Percentiles rank a stretch among this genome's conserved stretches.
Evolutionary conservation across 1,284 basidiomycete species (phyloP).

Genomic region (Cryptococcus neoformans): DNA sequence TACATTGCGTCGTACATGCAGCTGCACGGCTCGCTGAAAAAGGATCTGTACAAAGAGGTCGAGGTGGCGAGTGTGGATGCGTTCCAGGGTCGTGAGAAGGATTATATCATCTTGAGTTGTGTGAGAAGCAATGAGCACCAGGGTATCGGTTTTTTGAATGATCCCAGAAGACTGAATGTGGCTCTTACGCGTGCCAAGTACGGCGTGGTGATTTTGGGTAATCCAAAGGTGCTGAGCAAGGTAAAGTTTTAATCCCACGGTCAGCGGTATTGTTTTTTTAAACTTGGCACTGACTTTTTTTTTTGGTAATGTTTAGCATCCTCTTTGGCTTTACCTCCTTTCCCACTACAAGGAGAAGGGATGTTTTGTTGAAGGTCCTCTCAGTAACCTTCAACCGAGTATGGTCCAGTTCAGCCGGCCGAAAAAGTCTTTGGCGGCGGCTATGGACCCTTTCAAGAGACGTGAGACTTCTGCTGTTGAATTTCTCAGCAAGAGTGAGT

Average conservation of each 20-base stretch:
- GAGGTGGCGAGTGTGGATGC: constrained; percentile 99
- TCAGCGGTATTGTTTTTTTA: neutral
- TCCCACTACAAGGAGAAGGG: constrained; percentile 98
- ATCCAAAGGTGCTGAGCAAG: constrained; percentile 98
- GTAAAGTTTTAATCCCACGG: constrained; percentile 52
- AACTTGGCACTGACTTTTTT: neutral
- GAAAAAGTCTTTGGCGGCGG: constrained; percentile 74
- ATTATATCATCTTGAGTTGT: constrained; percentile 98
- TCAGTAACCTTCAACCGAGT: constrained; percentile 93
- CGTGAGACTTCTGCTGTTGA: constrained; percentile 73
- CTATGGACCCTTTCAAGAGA: constrained; percentile 84
- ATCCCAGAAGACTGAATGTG: constrained; percentile 94
- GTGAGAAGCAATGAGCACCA: constrained; percentile 99
- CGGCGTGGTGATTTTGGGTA: constrained; percentile 95
- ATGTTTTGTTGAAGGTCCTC: constrained; percentile 90
- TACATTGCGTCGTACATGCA: constrained; percentile 99
- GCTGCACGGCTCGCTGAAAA: constrained; percentile 95
- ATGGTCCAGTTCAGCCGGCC: constrained; percentile 99
- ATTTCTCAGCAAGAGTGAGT: constrained; percentile 49
- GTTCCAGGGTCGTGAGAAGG: constrained; percentile 99
- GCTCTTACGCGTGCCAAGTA: constrained; percentile 97
- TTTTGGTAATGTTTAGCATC: constrained; percentile 61
- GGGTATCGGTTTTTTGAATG: constrained; percentile 98
- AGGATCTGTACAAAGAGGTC: constrained; percentile 98
- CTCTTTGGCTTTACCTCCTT: constrained; percentile 96